Evolutionary conservation across 2,329 filamentous ascomycete species (phyloP), one percentile per base, ranked within the genome.

Genomic region (Fusarium sambucinum): DNA sequence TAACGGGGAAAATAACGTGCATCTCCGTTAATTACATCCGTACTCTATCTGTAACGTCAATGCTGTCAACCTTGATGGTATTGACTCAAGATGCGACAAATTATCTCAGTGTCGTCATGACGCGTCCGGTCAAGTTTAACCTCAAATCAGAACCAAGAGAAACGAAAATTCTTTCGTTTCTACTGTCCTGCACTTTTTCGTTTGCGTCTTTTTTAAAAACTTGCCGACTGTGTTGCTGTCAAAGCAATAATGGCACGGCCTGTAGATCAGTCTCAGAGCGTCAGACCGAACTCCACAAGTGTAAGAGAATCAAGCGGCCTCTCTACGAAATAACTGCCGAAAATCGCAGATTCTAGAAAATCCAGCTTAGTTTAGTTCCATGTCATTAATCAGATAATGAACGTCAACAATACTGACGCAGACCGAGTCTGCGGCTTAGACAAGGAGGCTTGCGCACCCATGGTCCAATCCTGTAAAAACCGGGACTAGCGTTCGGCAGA

Each of bases 211-310:
- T 50, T 48, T 48, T 13, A 16, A 27, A 27, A 21, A 25, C 19
- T 51, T 12, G 2, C 21, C 1, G 5, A 38, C 21, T 23, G 21
- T 12, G 7, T 37, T 23, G 5, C 12, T 38, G 47, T 51, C 33
- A 51, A 51, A 51, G 47, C 23, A 37, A 12, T 45, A 16, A 30
- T 45, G 42, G 42, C 42, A 45, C 42, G 42, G 42, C n/a, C 42
- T 30, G 33, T 21, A 38, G 47, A 51, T 51, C 47, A 38, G 47
- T 51, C 38, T 51, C 47, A 38, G 47, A 29, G 9, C 40, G 47
- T 40, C 33, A 38, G 47, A 23, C 10, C 6, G 16, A 16, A 33
- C 27, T 33, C 47, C 47, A 25, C 47, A 29, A 19, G 14, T 4
- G 47, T 51, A 32, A 38, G 40, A 29, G 47, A 38, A 23, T 38